Conservation (phyloP, 108 stramenopile species). For the Chaetoceros muelleri region DNA sequence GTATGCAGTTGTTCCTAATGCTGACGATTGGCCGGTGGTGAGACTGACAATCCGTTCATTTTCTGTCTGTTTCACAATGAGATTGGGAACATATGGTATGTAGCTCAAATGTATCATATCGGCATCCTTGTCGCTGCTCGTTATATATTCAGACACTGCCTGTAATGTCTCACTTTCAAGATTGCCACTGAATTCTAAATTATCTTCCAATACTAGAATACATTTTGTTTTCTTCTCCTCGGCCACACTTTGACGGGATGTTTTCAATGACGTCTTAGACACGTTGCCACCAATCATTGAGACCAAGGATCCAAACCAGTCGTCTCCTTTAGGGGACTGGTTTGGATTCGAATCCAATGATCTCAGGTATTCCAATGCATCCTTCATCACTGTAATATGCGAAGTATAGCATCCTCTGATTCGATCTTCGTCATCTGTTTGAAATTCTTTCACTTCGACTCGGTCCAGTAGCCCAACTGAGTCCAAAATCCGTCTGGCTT, state of each 20-base stretch:
- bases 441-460: constrained; percentile 26
- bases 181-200: constrained; percentile 12
- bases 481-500: constrained; percentile 9
- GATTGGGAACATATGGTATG: constrained; percentile 32
- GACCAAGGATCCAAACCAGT: neutral
- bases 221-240: neutral
- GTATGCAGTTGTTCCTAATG: constrained; percentile 36
- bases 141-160: constrained; percentile 8
- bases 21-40: constrained; percentile 12
- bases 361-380: constrained; percentile 1
- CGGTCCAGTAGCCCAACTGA: constrained; percentile 14
- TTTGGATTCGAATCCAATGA: neutral
- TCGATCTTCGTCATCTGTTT: constrained; percentile 36
- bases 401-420: constrained; percentile 34
- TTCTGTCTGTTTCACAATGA: constrained; percentile 13
- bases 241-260: neutral
- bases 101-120: constrained; percentile 38
- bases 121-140: neutral
- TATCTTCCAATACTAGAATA: constrained; percentile 33
- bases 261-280: neutral
- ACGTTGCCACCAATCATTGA: neutral
- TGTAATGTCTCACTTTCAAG: constrained; percentile 11
- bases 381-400: constrained; percentile 22
- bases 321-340: neutral
- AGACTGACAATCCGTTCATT: constrained; percentile 15